A percentile compares a stretch with the other conserved stretches of the same genome.
Evolutionary conservation across 441 rosid genomes (phyloP).

Genomic region (Populus hybrid): DNA sequence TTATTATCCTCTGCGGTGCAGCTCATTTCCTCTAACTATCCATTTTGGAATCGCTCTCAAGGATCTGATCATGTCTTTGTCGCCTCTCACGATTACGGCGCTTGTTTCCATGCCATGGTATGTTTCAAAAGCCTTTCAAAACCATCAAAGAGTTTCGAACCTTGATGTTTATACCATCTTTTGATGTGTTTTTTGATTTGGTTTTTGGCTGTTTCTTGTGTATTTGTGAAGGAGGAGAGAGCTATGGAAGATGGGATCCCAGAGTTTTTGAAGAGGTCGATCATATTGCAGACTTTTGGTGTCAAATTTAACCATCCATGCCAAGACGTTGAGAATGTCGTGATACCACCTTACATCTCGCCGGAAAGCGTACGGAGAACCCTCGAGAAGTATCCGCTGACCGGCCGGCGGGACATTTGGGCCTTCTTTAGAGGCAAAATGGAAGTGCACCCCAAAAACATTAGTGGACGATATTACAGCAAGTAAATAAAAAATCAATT

Average conservation of each 20-base stretch:
- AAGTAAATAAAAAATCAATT: constrained; percentile 35
- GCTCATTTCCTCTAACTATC: constrained; percentile 49
- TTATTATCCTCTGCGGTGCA: constrained; percentile 60
- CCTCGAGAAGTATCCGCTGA: constrained; percentile 36
- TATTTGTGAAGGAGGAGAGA: constrained; percentile 54
- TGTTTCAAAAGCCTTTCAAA: no score
- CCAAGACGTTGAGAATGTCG: constrained; percentile 73
- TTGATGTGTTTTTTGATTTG: background rate
- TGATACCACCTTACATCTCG: constrained; percentile 81
- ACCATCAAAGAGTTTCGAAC: background rate
- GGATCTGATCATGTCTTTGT: constrained; percentile 86
- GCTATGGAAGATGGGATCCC: constrained; percentile 82
- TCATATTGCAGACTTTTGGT: constrained; percentile 86
- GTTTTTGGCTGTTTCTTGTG: background rate
- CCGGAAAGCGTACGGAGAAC: constrained; percentile 57
- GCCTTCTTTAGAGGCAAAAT: constrained; percentile 93
- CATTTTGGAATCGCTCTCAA: constrained; percentile 76
- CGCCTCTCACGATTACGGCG: constrained; percentile 89
- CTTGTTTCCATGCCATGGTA: constrained; percentile 93
- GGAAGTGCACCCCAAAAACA: constrained; percentile 89
- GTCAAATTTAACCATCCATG: constrained; percentile 79
- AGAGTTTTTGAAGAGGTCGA: constrained; percentile 60
- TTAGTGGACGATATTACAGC: constrained; percentile 91
- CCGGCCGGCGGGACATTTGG: constrained; percentile 62
- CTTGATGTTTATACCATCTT: background rate